Evolutionary conservation across 768 basidiomycete genomes (phyloP).

Genomic region (Lactarius quietus): DNA sequence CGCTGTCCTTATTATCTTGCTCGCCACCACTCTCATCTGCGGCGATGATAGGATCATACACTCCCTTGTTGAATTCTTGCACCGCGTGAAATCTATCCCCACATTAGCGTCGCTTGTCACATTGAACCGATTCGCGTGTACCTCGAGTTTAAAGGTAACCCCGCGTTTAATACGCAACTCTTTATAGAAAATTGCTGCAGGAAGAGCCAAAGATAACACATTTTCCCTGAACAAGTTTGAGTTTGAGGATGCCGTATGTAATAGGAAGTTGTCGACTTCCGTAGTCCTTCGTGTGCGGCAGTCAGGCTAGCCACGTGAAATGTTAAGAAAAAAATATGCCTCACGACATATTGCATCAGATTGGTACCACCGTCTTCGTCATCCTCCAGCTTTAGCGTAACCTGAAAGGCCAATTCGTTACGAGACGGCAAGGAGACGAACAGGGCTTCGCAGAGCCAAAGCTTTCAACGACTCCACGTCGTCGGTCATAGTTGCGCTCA

Average conservation of each 20-base stretch:
- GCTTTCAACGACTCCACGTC: constrained; percentile 93
- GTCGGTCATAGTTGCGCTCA: constrained; percentile 97
- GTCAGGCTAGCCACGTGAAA: background rate
- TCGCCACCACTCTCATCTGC: constrained; percentile 80
- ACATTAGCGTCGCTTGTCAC: constrained; percentile 13
- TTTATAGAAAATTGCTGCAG: constrained; percentile 97
- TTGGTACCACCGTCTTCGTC: constrained; percentile 76
- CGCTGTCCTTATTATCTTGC: constrained; percentile 48
- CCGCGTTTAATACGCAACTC: constrained; percentile 93
- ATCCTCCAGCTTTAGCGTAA: constrained; percentile 83
- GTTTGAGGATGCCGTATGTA: constrained; percentile 96
- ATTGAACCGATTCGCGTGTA: constrained; percentile 28
- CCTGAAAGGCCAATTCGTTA: constrained; percentile 42
- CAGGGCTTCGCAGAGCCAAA: constrained; percentile 81
- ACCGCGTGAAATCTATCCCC: constrained; percentile 82
- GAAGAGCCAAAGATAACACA: constrained; percentile 93
- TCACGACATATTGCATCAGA: constrained; percentile 82
- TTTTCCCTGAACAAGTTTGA: constrained; percentile 94
- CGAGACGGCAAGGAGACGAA: constrained; percentile 39
- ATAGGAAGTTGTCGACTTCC: constrained; percentile 95
- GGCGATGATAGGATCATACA: constrained; percentile 98
- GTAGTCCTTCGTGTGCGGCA: constrained; percentile 31
- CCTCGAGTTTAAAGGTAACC: constrained; percentile 93
- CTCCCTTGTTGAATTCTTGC: constrained; percentile 97
- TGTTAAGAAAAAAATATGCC: constrained; percentile 37